Conservation (phyloP, 257 asterid species). For the Phtheirospermum japonicum region DNA sequence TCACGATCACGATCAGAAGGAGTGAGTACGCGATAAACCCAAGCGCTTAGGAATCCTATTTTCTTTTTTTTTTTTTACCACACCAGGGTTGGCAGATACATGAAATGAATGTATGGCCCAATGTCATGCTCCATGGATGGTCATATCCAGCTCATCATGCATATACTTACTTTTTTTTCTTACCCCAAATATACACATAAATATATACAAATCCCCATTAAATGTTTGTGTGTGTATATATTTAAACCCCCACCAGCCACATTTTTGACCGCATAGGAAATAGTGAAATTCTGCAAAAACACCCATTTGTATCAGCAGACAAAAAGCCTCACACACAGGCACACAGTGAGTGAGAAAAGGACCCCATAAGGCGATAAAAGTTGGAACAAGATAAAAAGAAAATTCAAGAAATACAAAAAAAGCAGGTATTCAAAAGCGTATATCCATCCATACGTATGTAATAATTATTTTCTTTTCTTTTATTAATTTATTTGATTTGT, state of each 20-base stretch:
- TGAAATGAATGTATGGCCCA: slow-evolving; percentile 17
- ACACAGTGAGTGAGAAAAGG: slow-evolving; percentile 7
- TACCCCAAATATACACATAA: background rate
- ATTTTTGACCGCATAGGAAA: slow-evolving; percentile 45
- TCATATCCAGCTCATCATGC: slow-evolving; percentile 43
- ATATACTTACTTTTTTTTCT: slow-evolving; percentile 11
- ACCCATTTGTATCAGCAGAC: slow-evolving; percentile 9
- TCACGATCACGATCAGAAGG: slow-evolving; percentile 21
- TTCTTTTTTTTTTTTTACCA: slow-evolving; percentile 23
- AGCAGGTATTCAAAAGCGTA: slow-evolving; percentile 28
- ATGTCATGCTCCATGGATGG: slow-evolving; percentile 32
- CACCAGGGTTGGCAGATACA: slow-evolving; percentile 30
- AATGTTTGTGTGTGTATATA: background rate
- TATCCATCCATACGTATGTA: slow-evolving; percentile 21
- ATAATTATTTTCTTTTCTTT: background rate
- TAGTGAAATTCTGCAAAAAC: slow-evolving; percentile 25
- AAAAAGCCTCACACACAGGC: slow-evolving; percentile 20
- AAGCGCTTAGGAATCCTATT: no score
- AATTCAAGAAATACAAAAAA: slow-evolving; percentile 24
- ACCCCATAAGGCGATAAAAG: no score
- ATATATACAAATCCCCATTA: background rate
- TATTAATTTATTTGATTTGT: background rate
- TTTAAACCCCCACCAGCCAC: background rate
- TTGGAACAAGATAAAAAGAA: background rate
- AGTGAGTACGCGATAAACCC: background rate